Conservation (phyloP, 2,329 filamentous ascomycete genomes). For the Ceratocystis papillata region DNA sequence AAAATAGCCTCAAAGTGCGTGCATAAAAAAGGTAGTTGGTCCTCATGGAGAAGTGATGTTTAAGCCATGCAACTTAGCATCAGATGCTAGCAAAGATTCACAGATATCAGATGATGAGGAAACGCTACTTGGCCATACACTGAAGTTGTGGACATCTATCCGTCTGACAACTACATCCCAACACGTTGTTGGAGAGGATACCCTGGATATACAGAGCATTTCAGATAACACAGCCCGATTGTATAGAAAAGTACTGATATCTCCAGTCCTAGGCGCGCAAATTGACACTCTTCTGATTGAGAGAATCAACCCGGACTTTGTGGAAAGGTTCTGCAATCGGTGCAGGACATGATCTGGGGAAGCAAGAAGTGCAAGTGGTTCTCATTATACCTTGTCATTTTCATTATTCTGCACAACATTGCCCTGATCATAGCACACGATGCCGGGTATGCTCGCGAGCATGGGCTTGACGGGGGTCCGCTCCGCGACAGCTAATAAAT, state of each 20-base stretch:
- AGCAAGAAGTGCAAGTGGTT: constrained; percentile 52
- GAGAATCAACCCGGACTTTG: constrained; percentile 47
- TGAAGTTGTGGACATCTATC: constrained; percentile 49
- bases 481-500: constrained; percentile 20
- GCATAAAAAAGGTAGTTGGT: constrained; percentile 36
- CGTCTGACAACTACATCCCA: constrained; percentile 50
- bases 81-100: constrained; percentile 33
- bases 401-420: constrained; percentile 52
- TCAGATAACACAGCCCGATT: constrained; percentile 46
- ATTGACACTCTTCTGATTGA: constrained; percentile 51
- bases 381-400: constrained; percentile 49
- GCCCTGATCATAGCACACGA: constrained; percentile 51
- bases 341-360: constrained; percentile 48
- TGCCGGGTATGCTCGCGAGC: constrained; percentile 48
- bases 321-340: constrained; percentile 43
- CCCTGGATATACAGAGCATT: constrained; percentile 46
- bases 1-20: constrained; percentile 32
- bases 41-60: constrained; percentile 35
- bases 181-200: constrained; percentile 49
- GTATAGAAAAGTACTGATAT: constrained; percentile 47
- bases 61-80: constrained; percentile 37
- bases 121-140: constrained; percentile 30
- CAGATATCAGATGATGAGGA: constrained; percentile 26
- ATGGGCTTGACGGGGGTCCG: constrained; percentile 44
- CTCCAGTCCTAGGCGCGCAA: constrained; percentile 53